These are phyloP conservation scores for Solanum hybrid DNA, from an alignment of 305 asterid genomes.

Conservation along the genomic window DNA sequence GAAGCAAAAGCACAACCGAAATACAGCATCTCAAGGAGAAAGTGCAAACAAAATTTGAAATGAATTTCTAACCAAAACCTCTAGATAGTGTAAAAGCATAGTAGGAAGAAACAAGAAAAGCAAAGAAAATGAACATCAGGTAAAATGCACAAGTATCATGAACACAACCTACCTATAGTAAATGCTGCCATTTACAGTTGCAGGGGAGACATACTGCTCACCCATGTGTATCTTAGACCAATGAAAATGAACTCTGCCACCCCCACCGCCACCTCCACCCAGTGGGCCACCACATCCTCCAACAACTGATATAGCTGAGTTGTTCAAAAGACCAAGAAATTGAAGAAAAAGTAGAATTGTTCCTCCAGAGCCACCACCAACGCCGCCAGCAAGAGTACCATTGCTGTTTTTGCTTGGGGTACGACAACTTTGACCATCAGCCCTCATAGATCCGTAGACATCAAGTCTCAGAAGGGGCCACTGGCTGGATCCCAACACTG, in stretches of 20 bases:
- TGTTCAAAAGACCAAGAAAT: constrained; percentile 47
- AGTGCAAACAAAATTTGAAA: neutral
- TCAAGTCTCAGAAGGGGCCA: constrained; percentile 82
- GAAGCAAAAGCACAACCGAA: neutral
- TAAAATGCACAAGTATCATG: neutral
- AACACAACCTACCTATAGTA: constrained; percentile 40
- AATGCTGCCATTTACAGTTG: constrained; percentile 65
- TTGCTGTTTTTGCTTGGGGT: constrained; percentile 41
- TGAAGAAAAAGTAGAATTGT: constrained; percentile 82
- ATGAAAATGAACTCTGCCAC: constrained; percentile 96
- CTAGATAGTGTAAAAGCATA: neutral
- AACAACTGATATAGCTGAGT: constrained; percentile 65
- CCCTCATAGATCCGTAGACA: constrained; percentile 62
- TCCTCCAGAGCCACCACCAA: constrained; percentile 98
- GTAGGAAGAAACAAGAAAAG: neutral
- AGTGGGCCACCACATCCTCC: constrained; percentile 86
- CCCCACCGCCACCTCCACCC: constrained; percentile 98
- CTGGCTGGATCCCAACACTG: constrained; percentile 84
- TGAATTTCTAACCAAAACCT: neutral
- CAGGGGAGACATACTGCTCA: constrained; percentile 77
- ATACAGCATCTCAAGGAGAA: neutral
- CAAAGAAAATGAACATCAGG: neutral
- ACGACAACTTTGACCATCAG: constrained; percentile 75
- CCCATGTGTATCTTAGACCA: constrained; percentile 75
- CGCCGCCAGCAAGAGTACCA: constrained; percentile 56